Percentiles rank a stretch among this genome's conserved stretches.
These are phyloP conservation scores for Termitomyces sp. DNA, from an alignment of 768 basidiomycete species.

Conservation along the genomic window DNA sequence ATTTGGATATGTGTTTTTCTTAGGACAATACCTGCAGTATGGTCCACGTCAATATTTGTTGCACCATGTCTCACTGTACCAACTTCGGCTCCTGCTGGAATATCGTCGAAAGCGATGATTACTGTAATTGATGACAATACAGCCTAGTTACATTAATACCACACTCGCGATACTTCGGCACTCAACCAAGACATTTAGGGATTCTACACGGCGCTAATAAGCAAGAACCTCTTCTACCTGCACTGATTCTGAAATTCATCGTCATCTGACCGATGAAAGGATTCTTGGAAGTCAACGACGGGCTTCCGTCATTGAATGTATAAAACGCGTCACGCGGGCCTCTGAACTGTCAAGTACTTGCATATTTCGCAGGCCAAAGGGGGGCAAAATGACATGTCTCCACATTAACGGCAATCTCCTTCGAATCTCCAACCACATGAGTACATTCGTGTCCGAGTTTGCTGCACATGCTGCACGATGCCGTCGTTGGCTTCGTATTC, in stretches of 20 bases:
- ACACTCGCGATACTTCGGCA: background rate
- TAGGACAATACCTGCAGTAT: slow-evolving; percentile 38
- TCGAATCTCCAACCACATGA: background rate
- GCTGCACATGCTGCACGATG: background rate
- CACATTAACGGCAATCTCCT: background rate
- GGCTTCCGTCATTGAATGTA: too few species aligned
- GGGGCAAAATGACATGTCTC: background rate
- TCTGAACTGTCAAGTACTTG: too few species aligned
- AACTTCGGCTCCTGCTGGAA: background rate
- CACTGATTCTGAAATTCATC: too few species aligned
- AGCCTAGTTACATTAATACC: background rate
- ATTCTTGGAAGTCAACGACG: too few species aligned
- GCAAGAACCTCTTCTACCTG: background rate
- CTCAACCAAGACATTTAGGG: background rate
- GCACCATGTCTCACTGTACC: slow-evolving; percentile 33
- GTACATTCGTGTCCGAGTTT: background rate
- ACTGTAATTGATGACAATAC: background rate
- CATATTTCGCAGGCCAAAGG: too few species aligned
- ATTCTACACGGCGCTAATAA: too few species aligned
- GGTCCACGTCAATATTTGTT: slow-evolving; percentile 42
- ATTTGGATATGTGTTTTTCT: slow-evolving; percentile 38
- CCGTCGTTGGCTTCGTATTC: background rate
- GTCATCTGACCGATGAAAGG: background rate
- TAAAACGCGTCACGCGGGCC: too few species aligned
- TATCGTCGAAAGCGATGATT: background rate